Conservation (phyloP, 345 rosid genomes). For the Salix exigua region DNA sequence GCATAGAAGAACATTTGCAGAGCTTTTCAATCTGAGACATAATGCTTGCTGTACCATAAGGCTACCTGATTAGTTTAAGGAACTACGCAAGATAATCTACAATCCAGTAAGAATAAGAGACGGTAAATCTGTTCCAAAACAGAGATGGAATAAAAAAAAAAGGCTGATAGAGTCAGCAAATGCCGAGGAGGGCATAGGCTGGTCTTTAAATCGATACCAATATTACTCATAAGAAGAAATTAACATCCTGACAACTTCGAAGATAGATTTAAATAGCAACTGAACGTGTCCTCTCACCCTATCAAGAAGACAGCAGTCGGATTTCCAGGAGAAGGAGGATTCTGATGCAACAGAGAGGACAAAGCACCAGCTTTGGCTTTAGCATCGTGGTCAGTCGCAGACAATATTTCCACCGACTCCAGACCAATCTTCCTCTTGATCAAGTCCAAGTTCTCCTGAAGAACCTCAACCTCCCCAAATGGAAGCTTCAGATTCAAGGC, state of each 20-base stretch:
- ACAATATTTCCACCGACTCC: slow-evolving; percentile 56
- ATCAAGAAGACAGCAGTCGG: slow-evolving; percentile 73
- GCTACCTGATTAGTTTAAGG: neutral
- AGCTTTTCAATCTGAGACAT: neutral
- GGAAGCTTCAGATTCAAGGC: slow-evolving; percentile 77
- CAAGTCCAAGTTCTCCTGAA: slow-evolving; percentile 63
- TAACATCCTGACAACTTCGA: neutral
- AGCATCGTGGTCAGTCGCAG: slow-evolving; percentile 44
- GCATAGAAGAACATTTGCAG: neutral
- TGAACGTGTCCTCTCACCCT: slow-evolving; percentile 23
- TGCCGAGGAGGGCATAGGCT: neutral
- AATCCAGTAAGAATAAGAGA: neutral
- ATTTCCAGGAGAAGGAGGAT: slow-evolving; percentile 77
- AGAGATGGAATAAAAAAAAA: neutral
- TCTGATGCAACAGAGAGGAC: slow-evolving; percentile 48
- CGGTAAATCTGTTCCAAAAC: neutral
- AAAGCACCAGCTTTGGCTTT: slow-evolving; percentile 50
- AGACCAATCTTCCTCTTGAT: slow-evolving; percentile 76
- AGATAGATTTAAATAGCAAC: neutral
- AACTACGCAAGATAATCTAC: neutral
- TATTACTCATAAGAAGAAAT: neutral
- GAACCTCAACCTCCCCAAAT: slow-evolving; percentile 85
- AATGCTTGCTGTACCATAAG: neutral
- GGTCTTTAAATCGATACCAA: neutral
- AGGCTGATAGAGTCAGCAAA: neutral